A percentile compares a stretch with the other conserved stretches of the same genome.
These are phyloP conservation scores for Davidsoniella australis DNA, from an alignment of 2,329 filamentous ascomycete species.

Conservation along the genomic window DNA sequence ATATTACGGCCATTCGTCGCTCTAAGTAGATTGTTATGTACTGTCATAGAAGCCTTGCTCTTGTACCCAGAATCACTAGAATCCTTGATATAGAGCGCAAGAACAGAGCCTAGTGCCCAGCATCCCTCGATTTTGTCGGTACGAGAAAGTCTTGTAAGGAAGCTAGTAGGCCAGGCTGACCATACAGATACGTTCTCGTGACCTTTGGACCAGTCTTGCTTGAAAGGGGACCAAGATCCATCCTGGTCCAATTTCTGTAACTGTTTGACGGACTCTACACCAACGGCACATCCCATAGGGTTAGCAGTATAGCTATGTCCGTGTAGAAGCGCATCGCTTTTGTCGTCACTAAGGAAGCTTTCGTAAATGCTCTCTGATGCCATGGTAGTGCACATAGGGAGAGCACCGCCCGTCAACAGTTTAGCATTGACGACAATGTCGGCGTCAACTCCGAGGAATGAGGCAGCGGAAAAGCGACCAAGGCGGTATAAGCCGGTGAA, in stretches of 20 bases:
- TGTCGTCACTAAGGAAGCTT: constrained; percentile 53
- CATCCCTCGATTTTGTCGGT: constrained; percentile 36
- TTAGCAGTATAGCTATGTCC: constrained; percentile 82
- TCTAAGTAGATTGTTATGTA: constrained; percentile 23
- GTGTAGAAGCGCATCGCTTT: constrained; percentile 63
- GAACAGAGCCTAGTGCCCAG: constrained; percentile 58
- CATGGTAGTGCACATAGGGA: constrained; percentile 61
- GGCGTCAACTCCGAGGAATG: constrained; percentile 49
- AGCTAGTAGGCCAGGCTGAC: constrained; percentile 56
- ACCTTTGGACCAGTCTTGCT: constrained; percentile 26
- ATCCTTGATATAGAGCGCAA: constrained; percentile 42
- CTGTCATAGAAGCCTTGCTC: constrained; percentile 27
- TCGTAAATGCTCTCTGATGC: constrained; percentile 59
- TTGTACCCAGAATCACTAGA: constrained; percentile 28
- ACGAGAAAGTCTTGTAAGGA: constrained; percentile 21
- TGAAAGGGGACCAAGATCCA: constrained; percentile 40
- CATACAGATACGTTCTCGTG: constrained; percentile 24
- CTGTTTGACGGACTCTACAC: constrained; percentile 43
- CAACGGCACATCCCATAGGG: constrained; percentile 64
- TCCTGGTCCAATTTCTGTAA: constrained; percentile 40
- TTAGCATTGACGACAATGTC: constrained; percentile 75
- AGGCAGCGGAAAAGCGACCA: constrained; percentile 51
- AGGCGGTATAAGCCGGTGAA: constrained; percentile 76
- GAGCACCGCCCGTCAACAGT: constrained; percentile 60
- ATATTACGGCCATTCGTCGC: constrained; percentile 26